Evolutionary conservation across 2,329 filamentous ascomycete genomes (phyloP), one percentile per base, ranked within the genome.

Genomic region (Epichloe hybrida): DNA sequence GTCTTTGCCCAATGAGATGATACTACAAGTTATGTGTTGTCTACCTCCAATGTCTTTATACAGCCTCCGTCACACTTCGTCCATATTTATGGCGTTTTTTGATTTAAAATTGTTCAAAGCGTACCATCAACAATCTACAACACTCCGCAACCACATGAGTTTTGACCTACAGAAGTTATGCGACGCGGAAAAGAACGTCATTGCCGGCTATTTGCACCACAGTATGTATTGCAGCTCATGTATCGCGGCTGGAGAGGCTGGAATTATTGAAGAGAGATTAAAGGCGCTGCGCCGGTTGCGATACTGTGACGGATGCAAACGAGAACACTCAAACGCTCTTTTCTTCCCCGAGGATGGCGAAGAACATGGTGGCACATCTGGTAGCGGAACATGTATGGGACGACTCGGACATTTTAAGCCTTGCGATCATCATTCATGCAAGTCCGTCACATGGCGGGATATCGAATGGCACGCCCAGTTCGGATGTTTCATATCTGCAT

Each of bases 351-450:
- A 46, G 13, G 36, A 34, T 23, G 3, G 31, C 12, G 7, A 37
- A 23, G n/a, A n/a, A 35, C 13, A 37, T n/a, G 31, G 27, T 20
- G 20, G 12, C 13, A 2, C 0, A 27, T 38, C 34, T 7, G 3
- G 2, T 12, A 8, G 11, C 4, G 15, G 11, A 27, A 39, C 11
- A 36, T 51, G 50, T 12, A 48, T 51, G 15, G 50, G 50, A 13
- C 17, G 38, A 9, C 45, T 23, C 20, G 50, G 50, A 44, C 34
- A 51, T 13, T 17, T 48, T 23, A 44, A 15, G 21, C 20, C 35
- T 3, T 51, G 50, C 50, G n/a, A 40, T 31, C 45, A 51, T 11
- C 38, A 34, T 31, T 48, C 45, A n/a, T 27, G 17, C 45, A 35
- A 12, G n/a, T 11, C 38, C 31, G 17, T 45, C 44, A 44, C 21